Evolutionary conservation across 805 yeast species (phyloP), one percentile per base, ranked within the genome.

Genomic region (Alloascoidea hylecoeti): DNA sequence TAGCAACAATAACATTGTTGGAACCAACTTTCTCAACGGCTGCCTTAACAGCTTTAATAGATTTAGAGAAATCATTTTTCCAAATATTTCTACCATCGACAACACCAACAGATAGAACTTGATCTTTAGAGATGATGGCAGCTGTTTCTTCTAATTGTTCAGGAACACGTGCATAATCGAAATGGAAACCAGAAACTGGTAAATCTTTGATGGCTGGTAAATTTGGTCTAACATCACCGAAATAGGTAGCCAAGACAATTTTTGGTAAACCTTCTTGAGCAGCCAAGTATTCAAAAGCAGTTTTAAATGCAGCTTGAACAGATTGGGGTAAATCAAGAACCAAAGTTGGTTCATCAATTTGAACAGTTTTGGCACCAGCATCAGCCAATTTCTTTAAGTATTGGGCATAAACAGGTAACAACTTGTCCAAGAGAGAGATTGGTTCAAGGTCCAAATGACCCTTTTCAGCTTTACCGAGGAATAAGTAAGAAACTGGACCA

Each of bases 61-160:
- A 94, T 67, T 77, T 76, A 57, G 92, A 62, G 58, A 80, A 84
- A 72, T 92, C 81, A 64, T 94, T 80, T 77, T 92, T 92, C 98
- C 98, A 92, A 68, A 92, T 85, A 79, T 92, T 92, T 77, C 98
- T 86, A 69, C 98, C 98, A 57, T 86, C 94, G 56, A 92, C 88
- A 54, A 92, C 75, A 84, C 98, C 98, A 49, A 81, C 95, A 45
- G 97, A 89, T 58, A 92, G 71, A 46, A 70, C 66, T 72, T 92
- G 95, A 48, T 75, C 66, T 46, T 67, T 72, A 49, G 70, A 59
- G 42, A 89, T 65, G 55, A 81, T 68, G 42, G 72, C 66, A 44
- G 72, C 65, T 52, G 83, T 94, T 41, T 75, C 83, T 42, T 84
- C 89, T 49, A 92, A 76, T 74, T 92, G 98, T 64, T 84, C 95